Conservation (phyloP, 805 yeast genomes). For the Candida awuae region DNA sequence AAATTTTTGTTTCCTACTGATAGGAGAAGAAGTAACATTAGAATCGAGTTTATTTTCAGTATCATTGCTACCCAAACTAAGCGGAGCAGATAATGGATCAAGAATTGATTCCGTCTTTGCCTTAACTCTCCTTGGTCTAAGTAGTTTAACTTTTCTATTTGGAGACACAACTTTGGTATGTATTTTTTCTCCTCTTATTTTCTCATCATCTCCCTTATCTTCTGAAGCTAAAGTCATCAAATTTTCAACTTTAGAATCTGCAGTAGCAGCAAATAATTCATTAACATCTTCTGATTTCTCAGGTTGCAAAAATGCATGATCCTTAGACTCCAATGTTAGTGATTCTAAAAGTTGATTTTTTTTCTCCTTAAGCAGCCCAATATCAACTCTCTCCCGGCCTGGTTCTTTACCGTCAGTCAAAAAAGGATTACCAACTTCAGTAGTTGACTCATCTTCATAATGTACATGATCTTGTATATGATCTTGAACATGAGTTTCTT, state of each 20-base stretch:
- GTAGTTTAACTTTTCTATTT: slow-evolving; percentile 33
- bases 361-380: slow-evolving; percentile 25
- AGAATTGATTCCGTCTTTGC: slow-evolving; percentile 11
- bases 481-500: slow-evolving; percentile 15
- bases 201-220: background rate
- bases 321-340: slow-evolving; percentile 21
- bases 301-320: slow-evolving; percentile 2
- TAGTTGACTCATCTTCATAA: slow-evolving; percentile 7
- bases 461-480: slow-evolving; percentile 11
- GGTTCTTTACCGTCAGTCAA: background rate
- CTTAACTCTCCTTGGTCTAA: slow-evolving; percentile 37
- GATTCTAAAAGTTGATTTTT: slow-evolving; percentile 34
- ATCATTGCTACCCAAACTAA: background rate
- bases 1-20: slow-evolving; percentile 17
- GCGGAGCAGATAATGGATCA: slow-evolving; percentile 21
- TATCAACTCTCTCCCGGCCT: slow-evolving; percentile 6
- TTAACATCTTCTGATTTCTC: background rate
- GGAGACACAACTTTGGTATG: slow-evolving; percentile 27
- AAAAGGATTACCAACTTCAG: slow-evolving; percentile 9
- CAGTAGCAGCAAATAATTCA: slow-evolving; percentile 10
- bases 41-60: background rate
- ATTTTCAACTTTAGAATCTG: slow-evolving; percentile 19
- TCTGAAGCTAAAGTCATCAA: slow-evolving; percentile 12
- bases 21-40: slow-evolving; percentile 26
- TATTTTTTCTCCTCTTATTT: background rate